Evolutionary conservation across 2,329 filamentous ascomycete genomes (phyloP), one percentile per base, ranked within the genome.

Genomic region (Huntiella omanensis): DNA sequence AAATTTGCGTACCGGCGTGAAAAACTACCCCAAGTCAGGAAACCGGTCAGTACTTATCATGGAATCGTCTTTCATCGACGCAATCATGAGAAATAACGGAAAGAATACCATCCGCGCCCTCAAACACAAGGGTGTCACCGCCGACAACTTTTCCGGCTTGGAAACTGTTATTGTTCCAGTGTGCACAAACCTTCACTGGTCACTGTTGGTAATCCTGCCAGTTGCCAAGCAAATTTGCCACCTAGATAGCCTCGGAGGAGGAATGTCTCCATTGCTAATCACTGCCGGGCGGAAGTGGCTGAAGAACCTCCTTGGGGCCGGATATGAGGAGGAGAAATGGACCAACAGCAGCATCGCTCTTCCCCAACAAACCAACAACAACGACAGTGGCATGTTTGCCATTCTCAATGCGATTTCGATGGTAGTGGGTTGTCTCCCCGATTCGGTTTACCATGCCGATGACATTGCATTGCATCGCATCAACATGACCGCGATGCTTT

Each of bases 161-260:
- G 71, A 84, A 42, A 73, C 75, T 0, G 64, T 87, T 15, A 67
- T 86, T 36, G 66, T 86, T 33, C 82, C 82, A 0, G 74, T 86
- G 49, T 80, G 77, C 58, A n/a, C n/a, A n/a, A n/a, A n/a, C 33
- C 62, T 58, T 4, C 82, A 87, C 57, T 87, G 82, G 82, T 82
- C 78, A 1, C 61, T 87, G 10, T 61, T 83, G 3, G 70, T 80
- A 10, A 68, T 87, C 45, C 71, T 73, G 1, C 80, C 80, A 0
- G 60, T 64, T 11, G 67, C 68, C 42, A 66, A 68, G 36, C 72
- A 67, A 0, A 68, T 86, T 28, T 70, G 80, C 39, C 81, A 83
- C 56, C 67, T 84, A 50, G 81, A 87, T 60, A 82, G 76, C 4
- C 64, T 85, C 49, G 63, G 67, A 19, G 53, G 55, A 5, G 49